Percentiles rank a stretch among this genome's conserved stretches.
phyloP scores from a whole-genome alignment of 805 yeast genomes.

The Kuraishia ogatae region DNA sequence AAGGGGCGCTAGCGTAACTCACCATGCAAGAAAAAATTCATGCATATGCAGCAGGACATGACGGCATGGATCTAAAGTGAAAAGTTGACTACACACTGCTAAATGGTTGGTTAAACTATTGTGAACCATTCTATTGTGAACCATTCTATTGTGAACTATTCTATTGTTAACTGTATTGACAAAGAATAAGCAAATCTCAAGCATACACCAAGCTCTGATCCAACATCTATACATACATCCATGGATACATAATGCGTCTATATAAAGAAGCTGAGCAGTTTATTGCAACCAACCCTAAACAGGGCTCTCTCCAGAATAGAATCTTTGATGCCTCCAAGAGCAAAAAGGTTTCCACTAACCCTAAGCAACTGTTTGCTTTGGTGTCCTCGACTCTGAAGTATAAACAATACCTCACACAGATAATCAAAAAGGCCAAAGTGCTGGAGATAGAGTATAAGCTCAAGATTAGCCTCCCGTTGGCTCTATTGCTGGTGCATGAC shows the following conservation, averaged over 20 bases:
- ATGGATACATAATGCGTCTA: slow-evolving; percentile 21
- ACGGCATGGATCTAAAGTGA: not conserved
- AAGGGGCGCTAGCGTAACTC: not conserved
- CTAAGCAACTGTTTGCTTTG: slow-evolving; percentile 81
- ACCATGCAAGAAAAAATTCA: not conserved
- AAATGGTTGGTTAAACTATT: too few relatives aligned
- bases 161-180: too few relatives aligned
- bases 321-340: slow-evolving; percentile 41
- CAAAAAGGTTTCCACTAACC: slow-evolving; percentile 48
- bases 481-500: slow-evolving; percentile 72
- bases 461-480: slow-evolving; percentile 42
- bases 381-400: slow-evolving; percentile 71
- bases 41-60: not conserved
- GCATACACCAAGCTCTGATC: too few relatives aligned
- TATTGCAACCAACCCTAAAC: slow-evolving; percentile 25
- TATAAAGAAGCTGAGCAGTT: slow-evolving; percentile 36
- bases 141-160: too few relatives aligned
- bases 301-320: slow-evolving; percentile 47
- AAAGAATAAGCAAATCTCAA: too few relatives aligned
- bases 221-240: too few relatives aligned
- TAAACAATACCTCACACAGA: slow-evolving; percentile 49
- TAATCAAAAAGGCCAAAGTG: slow-evolving; percentile 64
- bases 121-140: too few relatives aligned
- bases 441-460: slow-evolving; percentile 38
- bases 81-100: not conserved